Evolutionary conservation across 176 grass and related monocot genomes (phyloP), one percentile per base, ranked within the genome.

Genomic region (Sorghum bicolor): DNA sequence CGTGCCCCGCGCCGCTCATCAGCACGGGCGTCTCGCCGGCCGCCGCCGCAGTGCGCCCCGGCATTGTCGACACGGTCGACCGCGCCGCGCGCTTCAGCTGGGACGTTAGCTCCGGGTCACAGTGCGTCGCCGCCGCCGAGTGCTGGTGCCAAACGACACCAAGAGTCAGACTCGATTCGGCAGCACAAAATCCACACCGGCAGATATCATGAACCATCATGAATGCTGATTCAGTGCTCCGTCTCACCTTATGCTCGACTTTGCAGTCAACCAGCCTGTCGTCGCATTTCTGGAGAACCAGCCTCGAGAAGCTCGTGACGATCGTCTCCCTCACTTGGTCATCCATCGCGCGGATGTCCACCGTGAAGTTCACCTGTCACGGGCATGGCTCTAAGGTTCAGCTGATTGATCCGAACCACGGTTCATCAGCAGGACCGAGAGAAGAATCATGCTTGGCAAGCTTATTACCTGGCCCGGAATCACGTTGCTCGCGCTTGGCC

Each of bases 1-100:
- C 96, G 65, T 99, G 96, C 74, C 96, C 96, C 38, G 96, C 96
- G 11, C 96, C 96, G 64, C 93, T 99, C 91, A 99, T 99, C 72
- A 99, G 85, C 77, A 96, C 69, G 33, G 96, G 96, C 39, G 86
- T 76, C 38, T 92, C 88, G 41, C 74, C 72, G 2, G 22, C 22
- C 0, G 48, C 76, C 13, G 62, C 36, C 2, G 32, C 6, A 0
- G 45, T 24, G 74, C 80, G 66, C 50, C 65, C 12, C 43, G 48
- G 32, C 79, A 90, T 82, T 36, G 75, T 68, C 74, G 74, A 83
- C 37, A 88, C 58, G 3, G 87, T 68, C 16, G 89, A 92, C 26
- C 71, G 55, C 5, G 91, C 82, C 3, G 91, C 93, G 13, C 11
- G 72, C 84, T 92, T 93, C 32, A 98, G 86, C 82, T 92, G 81